A percentile compares a stretch with the other conserved stretches of the same genome.
phyloP scores from a whole-genome alignment of 306 rosid genomes.

The Cicer yamashitae region DNA sequence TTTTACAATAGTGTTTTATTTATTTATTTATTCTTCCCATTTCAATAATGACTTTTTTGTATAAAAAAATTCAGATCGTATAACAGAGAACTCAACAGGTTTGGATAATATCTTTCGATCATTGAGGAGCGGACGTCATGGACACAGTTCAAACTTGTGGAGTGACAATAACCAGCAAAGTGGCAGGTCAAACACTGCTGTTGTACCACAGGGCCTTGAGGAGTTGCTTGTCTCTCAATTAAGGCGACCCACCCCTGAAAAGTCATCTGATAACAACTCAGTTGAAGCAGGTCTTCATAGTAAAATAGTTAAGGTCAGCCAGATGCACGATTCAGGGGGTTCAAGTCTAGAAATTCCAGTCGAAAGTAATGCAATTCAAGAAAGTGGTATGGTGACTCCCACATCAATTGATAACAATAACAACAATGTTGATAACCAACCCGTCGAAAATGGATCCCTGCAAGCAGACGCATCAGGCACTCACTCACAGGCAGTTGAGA shows the following conservation, averaged over 20 bases:
- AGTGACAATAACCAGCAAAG: conserved; percentile 74
- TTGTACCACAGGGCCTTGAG: conserved; percentile 86
- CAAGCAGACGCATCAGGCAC: conserved; percentile 58
- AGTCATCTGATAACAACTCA: conserved; percentile 59
- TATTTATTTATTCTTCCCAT: conserved; percentile 5
- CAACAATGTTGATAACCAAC: conserved; percentile 54
- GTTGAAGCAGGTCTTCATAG: conserved; percentile 53
- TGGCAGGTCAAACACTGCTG: conserved; percentile 70
- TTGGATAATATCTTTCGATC: conserved; percentile 89
- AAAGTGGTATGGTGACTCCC: conserved; percentile 49
- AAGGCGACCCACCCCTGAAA: conserved; percentile 73
- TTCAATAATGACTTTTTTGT: conserved; percentile 12
- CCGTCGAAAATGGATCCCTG: conserved; percentile 56
- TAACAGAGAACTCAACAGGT: conserved; percentile 64
- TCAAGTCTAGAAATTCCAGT: conserved; percentile 57
- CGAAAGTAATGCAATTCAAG: conserved; percentile 62
- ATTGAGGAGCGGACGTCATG: conserved; percentile 92
- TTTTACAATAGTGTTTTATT: not conserved
- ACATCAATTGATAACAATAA: conserved; percentile 47
- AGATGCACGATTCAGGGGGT: conserved; percentile 58
- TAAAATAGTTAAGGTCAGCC: conserved; percentile 54
- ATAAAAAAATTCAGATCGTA: conserved; percentile 56
- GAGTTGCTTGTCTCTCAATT: conserved; percentile 88
- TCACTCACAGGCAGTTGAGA: conserved; percentile 73
- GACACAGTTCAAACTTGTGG: conserved; percentile 89